Conservation (phyloP, 495 filamentous ascomycete genomes). For the Xylaria castorea region DNA sequence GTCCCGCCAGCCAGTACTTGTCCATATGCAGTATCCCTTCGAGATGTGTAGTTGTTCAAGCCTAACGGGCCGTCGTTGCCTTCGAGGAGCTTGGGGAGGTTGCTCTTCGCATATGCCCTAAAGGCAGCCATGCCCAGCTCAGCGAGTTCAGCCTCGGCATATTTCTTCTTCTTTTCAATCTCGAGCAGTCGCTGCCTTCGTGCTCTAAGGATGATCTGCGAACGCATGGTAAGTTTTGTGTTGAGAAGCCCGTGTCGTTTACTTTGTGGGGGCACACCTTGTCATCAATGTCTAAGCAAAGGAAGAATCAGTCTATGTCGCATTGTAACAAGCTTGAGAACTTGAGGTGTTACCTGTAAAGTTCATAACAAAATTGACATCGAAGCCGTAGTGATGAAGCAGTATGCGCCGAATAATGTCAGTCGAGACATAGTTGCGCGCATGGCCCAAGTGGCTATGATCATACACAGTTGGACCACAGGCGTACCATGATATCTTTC, state of each 20-base stretch:
- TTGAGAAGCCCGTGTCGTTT: conserved; percentile 50
- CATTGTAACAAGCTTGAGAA: background rate
- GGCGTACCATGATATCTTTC: conserved; percentile 84
- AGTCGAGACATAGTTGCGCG: conserved; percentile 91
- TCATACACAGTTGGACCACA: conserved; percentile 96
- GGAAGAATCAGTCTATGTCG: background rate
- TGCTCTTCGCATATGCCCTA: conserved; percentile 74
- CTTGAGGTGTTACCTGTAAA: conserved; percentile 61
- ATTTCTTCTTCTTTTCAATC: conserved; percentile 54
- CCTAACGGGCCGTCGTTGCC: conserved; percentile 46
- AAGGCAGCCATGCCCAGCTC: conserved; percentile 72
- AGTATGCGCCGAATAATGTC: conserved; percentile 92
- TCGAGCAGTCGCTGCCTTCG: conserved; percentile 80
- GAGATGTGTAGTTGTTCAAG: conserved; percentile 60
- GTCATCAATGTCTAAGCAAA: conserved; percentile 72
- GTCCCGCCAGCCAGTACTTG: conserved; percentile 67
- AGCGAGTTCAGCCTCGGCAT: conserved; percentile 49
- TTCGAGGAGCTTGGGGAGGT: conserved; percentile 68
- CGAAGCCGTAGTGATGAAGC: conserved; percentile 82
- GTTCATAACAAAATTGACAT: conserved; percentile 94
- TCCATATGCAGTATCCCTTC: conserved; percentile 67
- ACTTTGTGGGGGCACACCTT: conserved; percentile 66
- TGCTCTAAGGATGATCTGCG: conserved; percentile 78
- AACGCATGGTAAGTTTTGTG: conserved; percentile 14
- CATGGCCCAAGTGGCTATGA: conserved; percentile 88